Base-by-base conservation (phyloP, 2,329 filamentous ascomycete genomes). In the Fusarium kyushuense region DNA sequence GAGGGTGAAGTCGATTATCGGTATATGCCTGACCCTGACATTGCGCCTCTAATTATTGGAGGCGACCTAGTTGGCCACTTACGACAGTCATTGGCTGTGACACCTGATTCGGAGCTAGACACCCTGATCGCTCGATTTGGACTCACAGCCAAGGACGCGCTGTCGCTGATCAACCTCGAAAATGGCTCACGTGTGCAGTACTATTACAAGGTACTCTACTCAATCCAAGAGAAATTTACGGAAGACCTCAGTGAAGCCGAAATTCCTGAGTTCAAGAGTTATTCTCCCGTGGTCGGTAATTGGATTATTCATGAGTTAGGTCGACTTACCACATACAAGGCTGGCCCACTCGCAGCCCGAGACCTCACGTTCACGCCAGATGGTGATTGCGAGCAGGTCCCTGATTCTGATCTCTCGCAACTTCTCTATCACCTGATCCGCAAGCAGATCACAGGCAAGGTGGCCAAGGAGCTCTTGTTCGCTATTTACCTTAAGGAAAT, bases 1-100 rank as follows among this genome's bases (percentile, higher is more conserved):
- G 96, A 98, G 78, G 96, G 96, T 47, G 95, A 97, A 76, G 94
- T 98, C 8, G 96, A 99, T 78, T 99, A 99, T 79, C 87, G 96
- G 41, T 99, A 99, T 76, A 98, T 99, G 95, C 95, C 96, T 0
- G 96, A 99, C 77, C 93, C 96, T 7, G 96, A 99, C 76, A 84
- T 99, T 16, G 86, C 88, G 0, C 93, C 96, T 2, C 83, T 99
- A 3, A 76, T 94, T 4, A 91, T 99, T 63, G 89, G 89, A 10
- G 76, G 84, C 3, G 89, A 92, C 58, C 83, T 98, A 1, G 82
- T 97, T 6, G 75, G 83, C 7, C 83, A 90, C 66, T 82, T 98
- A 16, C 80, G 79, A 21, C 71, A 79, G 1, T 90, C 85, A 0
- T 80, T 97, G 61, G 92, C 93, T 6, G 83, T 87, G 23, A 82